Percentiles rank a stretch among this genome's conserved stretches.
Conservation (phyloP, 2,329 filamentous ascomycete species). For the Ascochyta fabae region DNA sequence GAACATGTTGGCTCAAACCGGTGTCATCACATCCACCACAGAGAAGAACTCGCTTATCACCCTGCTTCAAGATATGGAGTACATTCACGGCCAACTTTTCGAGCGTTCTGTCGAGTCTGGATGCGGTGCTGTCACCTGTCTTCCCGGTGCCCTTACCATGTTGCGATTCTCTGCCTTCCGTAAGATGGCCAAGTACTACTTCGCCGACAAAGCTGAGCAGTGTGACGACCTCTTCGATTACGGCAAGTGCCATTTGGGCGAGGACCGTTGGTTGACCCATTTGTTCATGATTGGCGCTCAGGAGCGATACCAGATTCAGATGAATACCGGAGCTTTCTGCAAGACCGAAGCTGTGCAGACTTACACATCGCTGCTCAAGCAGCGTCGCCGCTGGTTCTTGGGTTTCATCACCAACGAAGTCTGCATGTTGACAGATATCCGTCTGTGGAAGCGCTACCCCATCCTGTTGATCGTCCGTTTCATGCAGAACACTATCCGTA, state of each 20-base stretch:
- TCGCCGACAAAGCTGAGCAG: conserved; percentile 94
- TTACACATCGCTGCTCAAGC: conserved; percentile 84
- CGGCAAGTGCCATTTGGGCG: conserved; percentile 91
- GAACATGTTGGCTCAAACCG: conserved; percentile 97
- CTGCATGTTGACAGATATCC: conserved; percentile 94
- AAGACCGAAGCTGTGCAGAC: conserved; percentile 97
- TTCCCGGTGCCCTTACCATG: conserved; percentile 94
- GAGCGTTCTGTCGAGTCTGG: conserved; percentile 94
- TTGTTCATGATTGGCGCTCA: conserved; percentile 98
- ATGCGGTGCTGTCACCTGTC: conserved; percentile 90
- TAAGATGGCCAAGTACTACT: conserved; percentile 98
- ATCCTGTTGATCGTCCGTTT: conserved; percentile 85
- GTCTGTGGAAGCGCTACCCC: conserved; percentile 90
- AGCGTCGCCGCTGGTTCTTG: conserved; percentile 93
- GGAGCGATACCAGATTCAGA: conserved; percentile 92
- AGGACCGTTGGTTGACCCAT: conserved; percentile 96
- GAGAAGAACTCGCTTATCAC: conserved; percentile 88
- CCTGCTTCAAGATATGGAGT: conserved; percentile 95
- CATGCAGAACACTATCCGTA: conserved; percentile 95
- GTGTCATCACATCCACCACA: conserved; percentile 94
- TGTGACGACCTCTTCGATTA: conserved; percentile 97
- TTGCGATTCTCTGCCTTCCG: conserved; percentile 94
- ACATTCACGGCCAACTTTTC: conserved; percentile 94
- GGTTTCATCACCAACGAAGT: conserved; percentile 98
- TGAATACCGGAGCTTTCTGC: conserved; percentile 97